These are phyloP conservation scores for Stephanodiscus minutulus DNA, from an alignment of 108 stramenopile species.

Conservation along the genomic window DNA sequence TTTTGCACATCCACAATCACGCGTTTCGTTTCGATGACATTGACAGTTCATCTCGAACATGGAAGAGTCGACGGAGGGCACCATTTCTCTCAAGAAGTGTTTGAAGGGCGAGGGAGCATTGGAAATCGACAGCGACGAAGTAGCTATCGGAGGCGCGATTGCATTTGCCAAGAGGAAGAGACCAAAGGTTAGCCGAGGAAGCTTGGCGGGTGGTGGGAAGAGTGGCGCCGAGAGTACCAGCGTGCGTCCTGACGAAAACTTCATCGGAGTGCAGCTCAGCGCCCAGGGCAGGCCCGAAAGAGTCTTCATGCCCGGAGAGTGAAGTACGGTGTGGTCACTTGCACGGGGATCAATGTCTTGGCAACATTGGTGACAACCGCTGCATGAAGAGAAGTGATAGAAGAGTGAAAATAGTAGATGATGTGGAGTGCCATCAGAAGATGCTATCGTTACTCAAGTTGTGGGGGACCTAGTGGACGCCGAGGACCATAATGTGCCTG, in stretches of 20 bases:
- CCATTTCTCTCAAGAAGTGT: slow-evolving; percentile 65
- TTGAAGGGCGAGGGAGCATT: slow-evolving; percentile 75
- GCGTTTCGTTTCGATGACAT: neutral
- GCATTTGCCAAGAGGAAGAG: slow-evolving; percentile 48
- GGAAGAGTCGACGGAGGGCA: slow-evolving; percentile 70
- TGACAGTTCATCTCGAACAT: slow-evolving; percentile 18
- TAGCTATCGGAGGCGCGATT: slow-evolving; percentile 49
- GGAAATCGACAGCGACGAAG: slow-evolving; percentile 74
- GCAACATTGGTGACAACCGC: neutral
- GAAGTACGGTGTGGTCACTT: neutral
- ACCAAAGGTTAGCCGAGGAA: slow-evolving; percentile 9
- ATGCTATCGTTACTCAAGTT: no score
- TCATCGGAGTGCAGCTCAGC: slow-evolving; percentile 46
- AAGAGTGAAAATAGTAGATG: neutral
- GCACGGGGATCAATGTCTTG: neutral
- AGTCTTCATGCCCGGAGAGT: slow-evolving; percentile 38
- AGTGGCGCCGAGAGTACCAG: slow-evolving; percentile 5
- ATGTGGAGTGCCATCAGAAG: no score
- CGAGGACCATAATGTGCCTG: neutral
- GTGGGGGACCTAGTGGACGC: no score
- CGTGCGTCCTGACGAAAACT: slow-evolving; percentile 16
- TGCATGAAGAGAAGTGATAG: neutral
- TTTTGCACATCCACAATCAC: neutral
- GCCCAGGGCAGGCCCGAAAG: slow-evolving; percentile 36
- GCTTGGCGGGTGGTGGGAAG: slow-evolving; percentile 16